A percentile compares a stretch with the other conserved stretches of the same genome.
Evolutionary conservation across 192 early-diverging fungal species (phyloP).

Genomic region (Geranomyces michiganensis): DNA sequence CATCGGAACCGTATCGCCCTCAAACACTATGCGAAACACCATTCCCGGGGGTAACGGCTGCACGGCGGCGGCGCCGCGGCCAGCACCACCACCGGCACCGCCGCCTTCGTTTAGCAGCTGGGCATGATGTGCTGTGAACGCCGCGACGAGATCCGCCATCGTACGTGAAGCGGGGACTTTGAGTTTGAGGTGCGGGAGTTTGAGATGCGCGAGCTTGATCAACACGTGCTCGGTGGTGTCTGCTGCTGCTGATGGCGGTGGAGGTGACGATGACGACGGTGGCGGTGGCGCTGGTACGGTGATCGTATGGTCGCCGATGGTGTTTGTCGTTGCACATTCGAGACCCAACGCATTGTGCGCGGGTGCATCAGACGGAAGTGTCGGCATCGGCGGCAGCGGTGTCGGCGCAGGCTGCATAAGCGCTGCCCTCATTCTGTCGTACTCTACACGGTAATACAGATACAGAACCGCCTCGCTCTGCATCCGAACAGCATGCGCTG

Average conservation of each 20-base stretch:
- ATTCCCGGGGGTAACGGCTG: neutral
- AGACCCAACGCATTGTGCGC: no score
- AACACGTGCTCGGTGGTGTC: neutral
- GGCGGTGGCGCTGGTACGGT: neutral
- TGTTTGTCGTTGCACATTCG: no score
- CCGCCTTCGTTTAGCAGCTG: no score
- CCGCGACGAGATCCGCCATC: slow-evolving; percentile 1
- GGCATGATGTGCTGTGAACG: neutral
- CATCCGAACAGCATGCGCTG: slow-evolving; percentile 14
- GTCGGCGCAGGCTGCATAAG: neutral
- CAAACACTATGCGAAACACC: slow-evolving; percentile 1
- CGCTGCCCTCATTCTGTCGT: neutral
- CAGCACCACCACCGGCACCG: neutral
- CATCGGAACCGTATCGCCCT: slow-evolving; percentile 10
- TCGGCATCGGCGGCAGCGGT: neutral
- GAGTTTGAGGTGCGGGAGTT: neutral
- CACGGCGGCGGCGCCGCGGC: neutral
- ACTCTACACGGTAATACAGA: neutral
- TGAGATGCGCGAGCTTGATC: neutral
- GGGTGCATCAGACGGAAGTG: neutral
- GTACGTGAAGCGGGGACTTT: neutral
- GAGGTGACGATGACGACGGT: neutral
- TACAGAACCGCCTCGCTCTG: neutral
- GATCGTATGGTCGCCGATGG: neutral
- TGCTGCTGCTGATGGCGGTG: neutral